These are phyloP conservation scores for Auricularia sp. DNA, from an alignment of 768 basidiomycete genomes.

Conservation along the genomic window DNA sequence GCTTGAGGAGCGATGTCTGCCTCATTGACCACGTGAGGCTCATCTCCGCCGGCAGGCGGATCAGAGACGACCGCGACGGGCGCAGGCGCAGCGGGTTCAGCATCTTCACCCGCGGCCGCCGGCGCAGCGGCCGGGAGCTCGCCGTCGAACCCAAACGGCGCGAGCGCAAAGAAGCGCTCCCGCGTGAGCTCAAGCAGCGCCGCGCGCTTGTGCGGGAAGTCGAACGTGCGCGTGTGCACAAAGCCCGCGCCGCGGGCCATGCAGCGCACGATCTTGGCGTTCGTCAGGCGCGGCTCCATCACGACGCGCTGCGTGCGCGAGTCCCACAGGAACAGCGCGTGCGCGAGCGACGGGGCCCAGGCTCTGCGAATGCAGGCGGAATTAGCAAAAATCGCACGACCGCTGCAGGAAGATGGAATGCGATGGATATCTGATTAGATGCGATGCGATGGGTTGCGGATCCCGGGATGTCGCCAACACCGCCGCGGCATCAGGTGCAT, in stretches of 20 bases:
- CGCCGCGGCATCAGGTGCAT: too few species aligned
- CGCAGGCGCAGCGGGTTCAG: too few species aligned
- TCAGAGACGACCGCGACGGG: too few species aligned
- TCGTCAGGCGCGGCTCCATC: not conserved
- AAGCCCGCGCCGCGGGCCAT: not conserved
- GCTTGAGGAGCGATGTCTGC: too few species aligned
- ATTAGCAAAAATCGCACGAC: not conserved
- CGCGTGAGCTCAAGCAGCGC: constrained; percentile 1
- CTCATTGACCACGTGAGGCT: too few species aligned
- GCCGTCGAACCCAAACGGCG: not conserved
- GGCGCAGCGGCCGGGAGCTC: not conserved
- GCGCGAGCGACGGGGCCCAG: not conserved
- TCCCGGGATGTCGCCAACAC: not conserved
- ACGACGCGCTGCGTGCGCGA: not conserved
- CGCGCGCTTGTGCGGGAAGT: not conserved
- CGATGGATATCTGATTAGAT: not conserved
- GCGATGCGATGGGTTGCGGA: not conserved
- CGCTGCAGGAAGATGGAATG: not conserved
- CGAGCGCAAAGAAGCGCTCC: not conserved
- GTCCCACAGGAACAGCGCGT: constrained; percentile 1
- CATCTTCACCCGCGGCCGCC: too few species aligned
- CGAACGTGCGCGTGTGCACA: not conserved
- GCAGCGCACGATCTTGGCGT: not conserved
- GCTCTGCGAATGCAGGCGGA: not conserved
- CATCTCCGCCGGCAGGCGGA: too few species aligned